Base-by-base conservation (phyloP, 1,284 basidiomycete genomes). In the Erythrobasidium hasegawianum region DNA sequence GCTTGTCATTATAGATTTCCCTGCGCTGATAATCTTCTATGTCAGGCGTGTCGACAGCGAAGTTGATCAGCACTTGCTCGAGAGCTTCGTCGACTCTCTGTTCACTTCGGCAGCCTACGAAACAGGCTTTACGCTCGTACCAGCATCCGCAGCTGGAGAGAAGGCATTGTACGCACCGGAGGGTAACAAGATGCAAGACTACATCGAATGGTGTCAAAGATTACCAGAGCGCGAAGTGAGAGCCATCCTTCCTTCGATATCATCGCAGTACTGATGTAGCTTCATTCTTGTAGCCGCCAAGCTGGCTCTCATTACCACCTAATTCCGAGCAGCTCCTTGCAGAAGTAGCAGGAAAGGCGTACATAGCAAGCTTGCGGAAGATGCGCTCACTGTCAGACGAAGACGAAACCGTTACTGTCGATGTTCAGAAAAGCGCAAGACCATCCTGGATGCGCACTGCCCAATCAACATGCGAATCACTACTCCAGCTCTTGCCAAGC, bases 351-450 rank as follows among this genome's bases (percentile, higher is more conserved):
- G 92, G 90, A 62, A 87, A 89, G 70, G 85, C 87, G 62, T 81
- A 93, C 11, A 82, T 95, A 38, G 82, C 84, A 60, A 92, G 94
- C 74, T 81, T 96, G 55, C 85, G 91, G 71, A 94, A 93, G 80
- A 95, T 94, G 90, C 83, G 90, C 67, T 89, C 86, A 76, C 81
- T 94, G 53, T 84, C 86, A 1, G 93, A 97, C 76, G 91, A 94
- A 69, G 90, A 94, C 54, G 84, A 85, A 59, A 89, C 90, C 26
- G 86, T 85, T 16, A 80, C 80, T 0, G 70, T 68, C 2, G 72
- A 74, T 0, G 78, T 83, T 0, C 82, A 83, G 3, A 85, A 87
- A 62, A 85, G 87, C 52, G 86, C 89, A 52, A 89, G 89, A 74
- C 81, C 83, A 52, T 88, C 91, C 76, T 95, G 91, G 90, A 81